These are phyloP conservation scores for Podochytrium sp. DNA, from an alignment of 192 early-diverging fungal species.

Conservation along the genomic window DNA sequence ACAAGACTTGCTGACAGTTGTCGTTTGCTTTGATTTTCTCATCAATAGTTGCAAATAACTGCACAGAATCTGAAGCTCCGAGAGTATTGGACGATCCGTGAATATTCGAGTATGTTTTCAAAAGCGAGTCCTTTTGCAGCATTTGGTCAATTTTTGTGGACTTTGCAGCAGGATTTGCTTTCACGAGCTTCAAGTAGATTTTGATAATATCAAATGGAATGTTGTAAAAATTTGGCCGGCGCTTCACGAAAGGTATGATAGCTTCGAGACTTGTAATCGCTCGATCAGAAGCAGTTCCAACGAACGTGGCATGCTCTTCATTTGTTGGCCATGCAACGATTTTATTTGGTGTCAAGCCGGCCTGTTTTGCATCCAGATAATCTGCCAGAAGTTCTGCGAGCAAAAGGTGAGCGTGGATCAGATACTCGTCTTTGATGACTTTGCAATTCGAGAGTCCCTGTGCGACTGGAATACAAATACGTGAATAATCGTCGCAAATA, in stretches of 20 bases:
- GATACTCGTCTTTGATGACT: not conserved
- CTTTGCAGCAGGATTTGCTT: constrained; percentile 1
- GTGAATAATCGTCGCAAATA: not conserved
- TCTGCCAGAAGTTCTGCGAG: not conserved
- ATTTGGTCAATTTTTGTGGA: not conserved
- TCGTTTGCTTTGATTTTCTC: constrained; percentile 11
- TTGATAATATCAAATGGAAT: constrained; percentile 10
- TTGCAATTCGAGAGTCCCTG: not conserved
- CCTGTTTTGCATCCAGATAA: not conserved
- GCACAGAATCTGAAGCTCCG: not conserved
- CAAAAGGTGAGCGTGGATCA: not conserved
- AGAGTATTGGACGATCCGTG: not conserved
- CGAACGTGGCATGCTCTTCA: not conserved
- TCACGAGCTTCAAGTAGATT: not conserved
- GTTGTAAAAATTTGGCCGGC: not conserved
- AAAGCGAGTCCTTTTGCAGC: not conserved
- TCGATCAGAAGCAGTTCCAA: not conserved
- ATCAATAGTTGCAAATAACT: not conserved
- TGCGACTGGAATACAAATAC: not conserved
- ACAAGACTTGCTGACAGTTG: not conserved
- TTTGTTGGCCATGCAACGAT: not conserved
- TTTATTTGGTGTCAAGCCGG: not conserved
- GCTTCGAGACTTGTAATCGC: not conserved
- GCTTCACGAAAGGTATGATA: not conserved
- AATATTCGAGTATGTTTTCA: constrained; percentile 1